A percentile compares a stretch with the other conserved stretches of the same genome.
Evolutionary conservation across 2,329 filamentous ascomycete genomes (phyloP).

Genomic region (Ascochyta fabae): DNA sequence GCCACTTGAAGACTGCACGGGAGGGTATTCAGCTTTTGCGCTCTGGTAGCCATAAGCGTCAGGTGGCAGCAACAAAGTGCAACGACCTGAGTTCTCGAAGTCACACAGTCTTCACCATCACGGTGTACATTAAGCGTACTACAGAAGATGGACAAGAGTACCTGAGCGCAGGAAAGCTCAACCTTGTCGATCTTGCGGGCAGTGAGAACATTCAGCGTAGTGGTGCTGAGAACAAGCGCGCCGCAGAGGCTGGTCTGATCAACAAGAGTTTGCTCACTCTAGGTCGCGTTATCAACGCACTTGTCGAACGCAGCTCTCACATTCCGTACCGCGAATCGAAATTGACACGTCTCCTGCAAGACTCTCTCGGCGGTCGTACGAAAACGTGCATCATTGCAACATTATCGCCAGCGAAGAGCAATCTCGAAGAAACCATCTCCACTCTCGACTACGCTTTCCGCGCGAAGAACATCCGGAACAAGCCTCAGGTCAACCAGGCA

Average conservation of each 20-base stretch:
- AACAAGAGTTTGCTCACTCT: constrained; percentile 97
- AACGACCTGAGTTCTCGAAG: constrained; percentile 97
- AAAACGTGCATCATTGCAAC: constrained; percentile 99
- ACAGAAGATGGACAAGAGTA: constrained; percentile 87
- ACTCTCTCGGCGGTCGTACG: constrained; percentile 91
- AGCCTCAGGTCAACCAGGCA: constrained; percentile 91
- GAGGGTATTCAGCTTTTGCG: constrained; percentile 90
- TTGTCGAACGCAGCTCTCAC: constrained; percentile 87
- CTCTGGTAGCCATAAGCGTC: constrained; percentile 87
- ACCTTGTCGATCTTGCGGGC: constrained; percentile 93
- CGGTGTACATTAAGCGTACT: constrained; percentile 83
- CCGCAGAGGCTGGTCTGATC: constrained; percentile 92
- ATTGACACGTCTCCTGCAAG: constrained; percentile 90
- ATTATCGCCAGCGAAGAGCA: constrained; percentile 90
- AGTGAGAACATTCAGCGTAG: constrained; percentile 98
- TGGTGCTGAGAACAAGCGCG: constrained; percentile 96
- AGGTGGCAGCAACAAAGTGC: constrained; percentile 99
- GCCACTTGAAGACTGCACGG: constrained; percentile 82
- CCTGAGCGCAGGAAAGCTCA: constrained; percentile 89
- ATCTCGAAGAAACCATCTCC: constrained; percentile 96
- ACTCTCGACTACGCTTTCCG: constrained; percentile 97
- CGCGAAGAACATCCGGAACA: constrained; percentile 98
- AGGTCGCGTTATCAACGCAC: constrained; percentile 94
- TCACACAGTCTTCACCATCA: constrained; percentile 97
- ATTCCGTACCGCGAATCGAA: constrained; percentile 97